A percentile compares a stretch with the other conserved stretches of the same genome.
Conservation (phyloP, 2,329 filamentous ascomycete species). For the Ophiostoma perfectum region DNA sequence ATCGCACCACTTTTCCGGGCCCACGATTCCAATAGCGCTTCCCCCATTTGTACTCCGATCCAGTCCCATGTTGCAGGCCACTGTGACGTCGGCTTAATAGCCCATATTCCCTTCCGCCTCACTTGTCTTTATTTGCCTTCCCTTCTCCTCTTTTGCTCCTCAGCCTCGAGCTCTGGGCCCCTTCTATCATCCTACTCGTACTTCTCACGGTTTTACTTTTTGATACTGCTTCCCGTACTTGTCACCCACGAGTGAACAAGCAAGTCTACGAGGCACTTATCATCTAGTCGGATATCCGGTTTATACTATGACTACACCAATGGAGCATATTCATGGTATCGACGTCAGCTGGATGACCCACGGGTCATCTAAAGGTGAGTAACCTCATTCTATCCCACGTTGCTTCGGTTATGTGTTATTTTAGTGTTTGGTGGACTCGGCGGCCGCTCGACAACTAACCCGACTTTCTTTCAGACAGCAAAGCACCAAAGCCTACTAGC, state of each 20-base stretch:
- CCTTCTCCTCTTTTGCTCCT: not conserved
- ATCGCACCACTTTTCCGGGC: constrained; percentile 14
- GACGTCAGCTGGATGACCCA: constrained; percentile 88
- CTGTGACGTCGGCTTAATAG: constrained; percentile 22
- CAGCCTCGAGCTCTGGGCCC: not conserved
- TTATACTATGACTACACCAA: constrained; percentile 33
- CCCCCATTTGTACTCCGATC: constrained; percentile 10
- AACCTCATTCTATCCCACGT: not conserved
- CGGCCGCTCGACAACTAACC: not conserved
- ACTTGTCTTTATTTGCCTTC: not conserved
- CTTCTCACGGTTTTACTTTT: not conserved
- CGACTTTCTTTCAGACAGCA: constrained; percentile 29
- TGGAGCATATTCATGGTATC: constrained; percentile 77
- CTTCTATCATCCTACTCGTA: not conserved
- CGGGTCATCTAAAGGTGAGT: constrained; percentile 70
- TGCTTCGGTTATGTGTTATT: too few relatives aligned
- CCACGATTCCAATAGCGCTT: constrained; percentile 5
- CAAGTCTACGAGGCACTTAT: not conserved
- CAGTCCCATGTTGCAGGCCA: constrained; percentile 18
- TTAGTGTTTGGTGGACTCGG: not conserved
- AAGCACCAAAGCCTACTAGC: constrained; percentile 27
- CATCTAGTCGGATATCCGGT: not conserved
- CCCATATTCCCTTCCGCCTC: constrained; percentile 13
- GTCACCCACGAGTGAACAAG: not conserved
- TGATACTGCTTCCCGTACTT: not conserved